Evolutionary conservation across 2,329 filamentous ascomycete species (phyloP), one percentile per base, ranked within the genome.

Genomic region (Ceratocystis alfenasii): DNA sequence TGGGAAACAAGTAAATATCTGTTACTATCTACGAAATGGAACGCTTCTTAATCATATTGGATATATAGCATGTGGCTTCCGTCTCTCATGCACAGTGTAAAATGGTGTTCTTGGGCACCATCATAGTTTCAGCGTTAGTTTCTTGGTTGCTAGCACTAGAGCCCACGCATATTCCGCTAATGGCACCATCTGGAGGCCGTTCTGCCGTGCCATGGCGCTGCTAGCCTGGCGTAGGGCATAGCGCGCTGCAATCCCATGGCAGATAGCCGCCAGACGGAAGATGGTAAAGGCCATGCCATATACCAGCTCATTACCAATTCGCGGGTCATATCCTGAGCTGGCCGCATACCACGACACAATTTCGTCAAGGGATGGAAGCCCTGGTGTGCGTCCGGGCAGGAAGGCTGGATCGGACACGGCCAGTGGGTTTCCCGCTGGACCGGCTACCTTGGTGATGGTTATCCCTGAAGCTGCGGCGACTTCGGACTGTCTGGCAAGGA

Each of bases 221-320:
- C 91, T 96, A 46, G 94, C 94, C 80, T 97, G 93, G 62, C 93
- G 79, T 61, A 83, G 78, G 30, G 94, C 94, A 74, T 88, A 88
- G 69, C 94, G 79, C 62, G 94, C 94, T 62, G 92, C 92, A 74
- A 99, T 97, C 2, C 94, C 94, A 78, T 99, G 94, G 70, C 80
- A 83, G 69, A 88, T 85, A 63, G 80, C 84, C 36, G 84, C 79
- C 64, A 80, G 76, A 70, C 83, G 79, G 74, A 85, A 86, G 53
- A 84, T 79, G 71, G 77, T 81, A 72, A 87, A 87, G 1, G 84
- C 83, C 72, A 80, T 76, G 44, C 83, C 84, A 83, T 81, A 87
- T 63, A 77, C 75, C 63, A 87, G 75, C 72, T 87, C 84, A 48
- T 63, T 66, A n/a, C 65, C 67, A 22, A 79, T 75, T 0, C 75